Base-by-base conservation (phyloP, 192 early-diverging fungal species). In the Coemansia asiatica region DNA sequence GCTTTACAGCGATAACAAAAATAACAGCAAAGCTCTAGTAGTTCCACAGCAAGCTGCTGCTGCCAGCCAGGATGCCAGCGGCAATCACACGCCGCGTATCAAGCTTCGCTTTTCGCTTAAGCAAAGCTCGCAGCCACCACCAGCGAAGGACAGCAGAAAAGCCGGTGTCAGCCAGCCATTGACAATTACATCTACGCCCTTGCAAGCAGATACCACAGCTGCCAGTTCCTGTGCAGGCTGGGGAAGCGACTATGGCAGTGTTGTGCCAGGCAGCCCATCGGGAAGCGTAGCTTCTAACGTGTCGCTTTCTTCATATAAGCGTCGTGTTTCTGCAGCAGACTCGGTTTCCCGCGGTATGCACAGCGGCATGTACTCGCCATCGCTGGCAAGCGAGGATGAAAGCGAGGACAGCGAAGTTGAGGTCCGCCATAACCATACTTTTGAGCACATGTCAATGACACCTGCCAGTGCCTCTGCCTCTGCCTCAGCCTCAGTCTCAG, bases 101-200 rank as follows among this genome's bases (percentile, higher is more conserved):
- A 67, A 64, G 60, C 68, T 80, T 48, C 68, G 64, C 31, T 59
- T 80, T 21, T 80, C 77, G 38, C 44, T 80, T 26, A 80, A 80
- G 19, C 38, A 60, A 33, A 22, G 28, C 12, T 21, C 46, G 22
- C 31, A 38, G 10, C 4, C 10, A 22, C 50, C 2, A 12, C 13
- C 19, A 48, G 6, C 3, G 22, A 28, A 57, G 40, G 40, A 9
- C 40, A 47, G 31, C 38, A 44, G 60, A 15, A 46, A 12, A 23
- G 1, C 38, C 21, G 26, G 26, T 16, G 51, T 15, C 25, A 7
- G 2, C 2, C 40, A 44, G 40, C 25, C 51, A 2, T 10, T 26
- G 36, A 16, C 35, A 0, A 25, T 15, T 2, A 16, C 22, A 44
- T 28, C 44, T 19, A 29, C 60, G 40, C 25, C 59, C 53, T 25